A percentile compares a stretch with the other conserved stretches of the same genome.
Evolutionary conservation across 2,329 filamentous ascomycete species (phyloP).

Genomic region (Colletotrichum tamarilloi): DNA sequence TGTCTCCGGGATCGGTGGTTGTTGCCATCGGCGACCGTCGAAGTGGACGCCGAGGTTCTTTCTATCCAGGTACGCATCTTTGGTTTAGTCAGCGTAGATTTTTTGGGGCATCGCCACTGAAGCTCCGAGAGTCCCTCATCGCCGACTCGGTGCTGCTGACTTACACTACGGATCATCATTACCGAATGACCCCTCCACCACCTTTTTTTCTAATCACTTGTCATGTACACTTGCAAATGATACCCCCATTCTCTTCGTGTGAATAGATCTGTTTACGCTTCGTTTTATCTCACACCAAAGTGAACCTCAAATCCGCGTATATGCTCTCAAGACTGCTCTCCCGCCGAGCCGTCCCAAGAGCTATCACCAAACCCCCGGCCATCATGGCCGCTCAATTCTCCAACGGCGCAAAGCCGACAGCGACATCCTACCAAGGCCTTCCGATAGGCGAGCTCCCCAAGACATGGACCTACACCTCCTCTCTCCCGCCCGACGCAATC

Average conservation of each 20-base stretch:
- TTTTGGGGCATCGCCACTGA: constrained; percentile 13
- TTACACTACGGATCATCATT: constrained; percentile 21
- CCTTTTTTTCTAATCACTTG: background rate
- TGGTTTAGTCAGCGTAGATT: constrained; percentile 33
- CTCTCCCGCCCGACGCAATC: constrained; percentile 78
- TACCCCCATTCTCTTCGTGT: constrained; percentile 7
- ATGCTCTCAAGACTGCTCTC: constrained; percentile 48
- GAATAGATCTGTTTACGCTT: background rate
- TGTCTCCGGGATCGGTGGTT: constrained; percentile 16
- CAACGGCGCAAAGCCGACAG: constrained; percentile 39
- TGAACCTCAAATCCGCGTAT: constrained; percentile 24
- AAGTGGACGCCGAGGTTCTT: constrained; percentile 19
- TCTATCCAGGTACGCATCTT: constrained; percentile 26
- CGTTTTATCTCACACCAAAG: background rate
- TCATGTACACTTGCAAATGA: background rate
- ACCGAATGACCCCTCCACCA: constrained; percentile 13
- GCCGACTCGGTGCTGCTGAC: background rate
- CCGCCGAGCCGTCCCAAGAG: constrained; percentile 45
- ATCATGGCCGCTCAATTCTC: constrained; percentile 48
- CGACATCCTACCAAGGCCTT: constrained; percentile 37
- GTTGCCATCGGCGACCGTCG: constrained; percentile 5
- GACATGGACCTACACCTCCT: constrained; percentile 73
- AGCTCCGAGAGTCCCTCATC: constrained; percentile 12
- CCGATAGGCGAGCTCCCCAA: constrained; percentile 69
- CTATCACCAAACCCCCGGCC: constrained; percentile 35